These are phyloP conservation scores for Lophiostoma macrostomum DNA, from an alignment of 495 filamentous ascomycete species.

Conservation along the genomic window DNA sequence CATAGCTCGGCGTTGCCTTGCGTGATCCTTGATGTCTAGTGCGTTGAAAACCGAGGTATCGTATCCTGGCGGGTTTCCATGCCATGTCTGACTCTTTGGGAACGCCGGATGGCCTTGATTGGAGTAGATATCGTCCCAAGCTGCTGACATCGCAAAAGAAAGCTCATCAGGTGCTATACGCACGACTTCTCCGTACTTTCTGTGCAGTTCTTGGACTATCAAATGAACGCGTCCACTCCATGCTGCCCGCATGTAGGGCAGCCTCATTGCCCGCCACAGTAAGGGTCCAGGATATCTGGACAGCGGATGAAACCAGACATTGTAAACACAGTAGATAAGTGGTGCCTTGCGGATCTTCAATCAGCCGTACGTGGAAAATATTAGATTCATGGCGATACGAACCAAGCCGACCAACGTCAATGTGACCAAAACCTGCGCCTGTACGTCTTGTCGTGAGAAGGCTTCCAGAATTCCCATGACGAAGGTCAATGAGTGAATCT, in stretches of 20 bases:
- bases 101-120: slow-evolving; percentile 17
- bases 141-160: slow-evolving; percentile 29
- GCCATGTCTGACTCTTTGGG: slow-evolving; percentile 29
- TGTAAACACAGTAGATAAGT: too few relatives aligned
- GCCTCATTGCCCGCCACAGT: slow-evolving; percentile 10
- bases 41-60: slow-evolving; percentile 23
- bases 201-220: slow-evolving; percentile 30
- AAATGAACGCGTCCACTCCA: slow-evolving; percentile 14
- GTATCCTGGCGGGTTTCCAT: not conserved
- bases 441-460: too few relatives aligned
- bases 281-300: slow-evolving; percentile 14
- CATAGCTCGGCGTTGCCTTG: slow-evolving; percentile 25
- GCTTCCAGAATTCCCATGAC: too few relatives aligned
- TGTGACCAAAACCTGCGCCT: too few relatives aligned
- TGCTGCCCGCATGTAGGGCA: slow-evolving; percentile 15
- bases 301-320: slow-evolving; percentile 23
- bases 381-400: too few relatives aligned
- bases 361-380: too few relatives aligned
- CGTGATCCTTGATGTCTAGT: slow-evolving; percentile 29
- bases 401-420: too few relatives aligned
- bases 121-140: slow-evolving; percentile 38
- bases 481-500: too few relatives aligned
- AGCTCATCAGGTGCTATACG: slow-evolving; percentile 36
- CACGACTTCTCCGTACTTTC: slow-evolving; percentile 33
- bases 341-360: too few relatives aligned